Conservation (phyloP, 2,329 filamentous ascomycete genomes). For the Cercospora beticola region DNA sequence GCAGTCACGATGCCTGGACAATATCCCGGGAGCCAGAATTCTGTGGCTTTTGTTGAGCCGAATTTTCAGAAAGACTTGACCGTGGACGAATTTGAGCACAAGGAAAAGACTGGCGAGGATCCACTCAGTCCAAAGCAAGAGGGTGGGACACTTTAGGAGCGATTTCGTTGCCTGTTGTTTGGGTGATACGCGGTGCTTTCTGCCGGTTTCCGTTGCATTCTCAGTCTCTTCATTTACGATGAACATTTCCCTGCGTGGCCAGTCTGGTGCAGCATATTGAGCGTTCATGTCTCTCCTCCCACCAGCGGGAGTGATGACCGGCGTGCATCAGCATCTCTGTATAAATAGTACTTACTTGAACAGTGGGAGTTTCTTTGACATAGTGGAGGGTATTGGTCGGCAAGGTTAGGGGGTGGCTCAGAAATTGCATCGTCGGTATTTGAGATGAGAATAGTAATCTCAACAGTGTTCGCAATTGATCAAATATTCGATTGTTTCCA, state of each 20-base stretch:
- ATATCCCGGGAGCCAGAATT: constrained; percentile 6
- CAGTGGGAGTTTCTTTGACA: not conserved
- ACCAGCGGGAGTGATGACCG: not conserved
- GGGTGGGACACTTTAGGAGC: constrained; percentile 5
- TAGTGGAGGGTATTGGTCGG: not conserved
- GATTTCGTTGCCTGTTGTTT: constrained; percentile 6
- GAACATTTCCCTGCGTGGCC: not conserved
- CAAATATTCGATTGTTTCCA: not conserved
- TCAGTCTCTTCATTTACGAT: not conserved
- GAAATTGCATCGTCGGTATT: not conserved
- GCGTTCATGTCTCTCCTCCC: not conserved
- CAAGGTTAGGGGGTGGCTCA: not conserved
- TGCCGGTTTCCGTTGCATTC: not conserved
- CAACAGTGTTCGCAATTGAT: not conserved
- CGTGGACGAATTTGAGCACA: constrained; percentile 22
- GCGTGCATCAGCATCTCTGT: not conserved
- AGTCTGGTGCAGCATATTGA: not conserved
- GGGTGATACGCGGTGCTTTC: not conserved
- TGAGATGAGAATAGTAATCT: not conserved
- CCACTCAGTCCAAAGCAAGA: constrained; percentile 9
- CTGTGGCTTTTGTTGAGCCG: constrained; percentile 12
- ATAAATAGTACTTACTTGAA: not conserved
- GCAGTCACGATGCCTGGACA: constrained; percentile 16
- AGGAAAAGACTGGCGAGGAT: constrained; percentile 9
- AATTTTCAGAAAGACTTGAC: constrained; percentile 14